A percentile compares a stretch with the other conserved stretches of the same genome.
These are phyloP conservation scores for Ogataea glucozyma DNA, from an alignment of 805 yeast genomes.

Conservation along the genomic window DNA sequence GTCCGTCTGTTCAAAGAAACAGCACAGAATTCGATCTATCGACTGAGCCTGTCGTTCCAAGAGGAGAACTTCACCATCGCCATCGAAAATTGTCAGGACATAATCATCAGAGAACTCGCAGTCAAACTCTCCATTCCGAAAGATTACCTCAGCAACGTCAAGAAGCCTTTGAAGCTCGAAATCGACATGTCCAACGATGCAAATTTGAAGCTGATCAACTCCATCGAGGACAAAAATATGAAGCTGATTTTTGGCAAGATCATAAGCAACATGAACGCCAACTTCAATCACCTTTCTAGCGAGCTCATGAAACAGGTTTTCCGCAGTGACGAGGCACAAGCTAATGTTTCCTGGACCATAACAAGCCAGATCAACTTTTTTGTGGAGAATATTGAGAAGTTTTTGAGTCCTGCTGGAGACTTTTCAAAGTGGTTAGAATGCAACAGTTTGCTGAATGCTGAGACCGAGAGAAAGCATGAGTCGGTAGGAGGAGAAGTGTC, in stretches of 20 bases:
- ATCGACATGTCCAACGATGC: conserved; percentile 35
- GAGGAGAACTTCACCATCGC: conserved; percentile 33
- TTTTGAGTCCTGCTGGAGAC: conserved; percentile 30
- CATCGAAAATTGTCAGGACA: conserved; percentile 31
- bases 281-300: conserved; percentile 28
- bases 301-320: conserved; percentile 21
- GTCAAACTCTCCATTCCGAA: conserved; percentile 34
- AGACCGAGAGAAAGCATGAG: background rate
- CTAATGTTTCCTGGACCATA: conserved; percentile 25
- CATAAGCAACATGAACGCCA: conserved; percentile 31
- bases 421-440: conserved; percentile 31
- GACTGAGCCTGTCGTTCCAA: conserved; percentile 28
- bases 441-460: conserved; percentile 18
- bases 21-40: conserved; percentile 31
- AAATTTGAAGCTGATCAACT: conserved; percentile 29
- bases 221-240: conserved; percentile 31
- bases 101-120: conserved; percentile 29
- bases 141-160: conserved; percentile 32
- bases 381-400: conserved; percentile 36
- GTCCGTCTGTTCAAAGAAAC: conserved; percentile 33
- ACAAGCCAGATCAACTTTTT: conserved; percentile 36
- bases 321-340: conserved; percentile 4
- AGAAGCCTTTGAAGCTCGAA: conserved; percentile 32
- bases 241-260: conserved; percentile 35
- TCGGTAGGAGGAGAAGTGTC: no score